Evolutionary conservation across 2,329 filamentous ascomycete genomes (phyloP), one percentile per base, ranked within the genome.

Genomic region (Eutypella sp.): DNA sequence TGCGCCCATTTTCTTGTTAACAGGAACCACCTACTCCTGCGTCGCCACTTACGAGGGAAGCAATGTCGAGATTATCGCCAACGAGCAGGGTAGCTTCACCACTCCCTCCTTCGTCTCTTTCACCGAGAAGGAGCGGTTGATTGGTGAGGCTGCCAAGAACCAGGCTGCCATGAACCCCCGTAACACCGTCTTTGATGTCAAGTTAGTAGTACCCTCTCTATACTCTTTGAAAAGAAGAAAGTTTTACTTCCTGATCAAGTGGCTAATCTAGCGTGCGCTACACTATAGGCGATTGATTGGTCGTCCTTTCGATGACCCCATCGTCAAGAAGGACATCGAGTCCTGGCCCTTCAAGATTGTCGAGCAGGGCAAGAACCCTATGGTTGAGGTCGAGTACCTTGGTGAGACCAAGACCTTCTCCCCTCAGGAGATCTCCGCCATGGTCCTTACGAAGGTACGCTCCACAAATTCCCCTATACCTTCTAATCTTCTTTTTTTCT

Each of bases 241-340:
- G n/a, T n/a, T n/a, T n/a, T n/a, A n/a, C n/a, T n/a, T n/a, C n/a
- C n/a, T n/a, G n/a, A n/a, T n/a, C n/a, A n/a, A n/a, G n/a, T n/a
- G n/a, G n/a, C n/a, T n/a, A n/a, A n/a, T n/a, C n/a, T n/a, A n/a
- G n/a, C n/a, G n/a, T n/a, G n/a, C n/a, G n/a, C n/a, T n/a, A n/a
- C n/a, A n/a, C n/a, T n/a, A n/a, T n/a, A n/a, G n/a, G 88, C 91
- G 92, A 75, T 80, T 97, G 64, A 97, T 97, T 63, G 93, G 92
- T 66, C 90, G 93, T 76, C 96, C 96, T 81, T 97, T 96, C 74
- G 66, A 69, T 64, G 92, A 97, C 63, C 60, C 85, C 57, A 92
- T 96, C 76, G 92, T 97, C 38, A 90, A 96, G 81, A 86, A 90
- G 64, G 92, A 97, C 69, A 96, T 96, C 87, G 96, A 97, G 88